Conservation (phyloP, 495 filamentous ascomycete species). For the Hypoxylon intermedium region DNA sequence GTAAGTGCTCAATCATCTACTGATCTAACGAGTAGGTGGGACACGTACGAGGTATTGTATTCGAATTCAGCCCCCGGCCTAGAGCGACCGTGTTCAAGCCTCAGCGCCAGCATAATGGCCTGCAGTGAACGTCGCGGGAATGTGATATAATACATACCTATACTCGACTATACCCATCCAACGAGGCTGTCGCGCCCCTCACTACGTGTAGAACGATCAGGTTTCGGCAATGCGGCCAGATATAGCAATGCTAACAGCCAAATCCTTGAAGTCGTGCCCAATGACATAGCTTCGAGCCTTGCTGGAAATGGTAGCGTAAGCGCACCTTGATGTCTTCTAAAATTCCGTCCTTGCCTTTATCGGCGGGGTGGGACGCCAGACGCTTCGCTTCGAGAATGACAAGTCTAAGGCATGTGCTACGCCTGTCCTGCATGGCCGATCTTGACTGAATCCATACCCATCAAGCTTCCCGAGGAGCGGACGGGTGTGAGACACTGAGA, state of each 20-base stretch:
- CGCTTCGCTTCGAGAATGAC: too few species aligned
- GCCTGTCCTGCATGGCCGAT: constrained; percentile 34
- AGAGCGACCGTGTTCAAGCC: constrained; percentile 12
- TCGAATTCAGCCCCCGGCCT: constrained; percentile 22
- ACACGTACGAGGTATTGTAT: background rate
- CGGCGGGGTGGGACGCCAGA: constrained; percentile 14
- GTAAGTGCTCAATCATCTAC: background rate
- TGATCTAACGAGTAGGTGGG: background rate
- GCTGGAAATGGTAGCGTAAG: constrained; percentile 33
- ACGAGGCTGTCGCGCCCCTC: constrained; percentile 19
- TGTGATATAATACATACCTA: constrained; percentile 8
- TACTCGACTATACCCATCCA: constrained; percentile 18
- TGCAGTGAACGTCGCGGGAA: background rate
- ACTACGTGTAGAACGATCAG: constrained; percentile 28
- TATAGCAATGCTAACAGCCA: constrained; percentile 32
- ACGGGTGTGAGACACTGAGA: constrained; percentile 24
- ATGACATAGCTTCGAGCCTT: constrained; percentile 21
- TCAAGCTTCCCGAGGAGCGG: constrained; percentile 9
- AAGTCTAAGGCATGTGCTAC: constrained; percentile 11
- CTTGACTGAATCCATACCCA: constrained; percentile 27
- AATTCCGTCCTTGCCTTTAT: constrained; percentile 29
- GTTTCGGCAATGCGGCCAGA: constrained; percentile 24
- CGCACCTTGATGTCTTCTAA: constrained; percentile 24
- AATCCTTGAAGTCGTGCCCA: constrained; percentile 24
- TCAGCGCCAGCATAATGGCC: constrained; percentile 7